Base-by-base conservation (phyloP, 371 early-diverging fungal genomes). In the Mucor circinelloides region DNA sequence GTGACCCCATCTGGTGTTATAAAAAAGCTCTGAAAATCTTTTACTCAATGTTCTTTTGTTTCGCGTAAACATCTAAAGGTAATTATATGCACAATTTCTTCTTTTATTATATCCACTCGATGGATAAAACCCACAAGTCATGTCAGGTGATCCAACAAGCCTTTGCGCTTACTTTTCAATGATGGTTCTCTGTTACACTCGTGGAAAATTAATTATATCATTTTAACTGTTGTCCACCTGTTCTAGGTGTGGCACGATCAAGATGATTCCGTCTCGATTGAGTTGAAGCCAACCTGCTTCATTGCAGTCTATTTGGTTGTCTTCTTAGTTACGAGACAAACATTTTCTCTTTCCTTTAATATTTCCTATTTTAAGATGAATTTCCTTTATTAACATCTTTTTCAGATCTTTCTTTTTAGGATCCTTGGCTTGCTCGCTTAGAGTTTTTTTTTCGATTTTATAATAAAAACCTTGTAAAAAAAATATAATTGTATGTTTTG, bases 161-260 rank as follows among this genome's bases (percentile, higher is more conserved):
- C 64, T 60, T n/a, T 58, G 52, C n/a, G 68, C 67, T 67, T 63
- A 46, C 42, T n/a, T 27, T 25, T 23, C 69, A 65, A 71, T 71
- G 67, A 74, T 60, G 68, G 30, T 69, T 48, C 75, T 71, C 75
- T 71, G 75, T 75, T 75, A 75, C 72, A 75, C 72, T 66, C 58
- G 75, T 75, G 75, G 75, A 72, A 75, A 34, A 75, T 50, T 63
- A 69, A 75, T 30, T 36, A 64, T 69, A 55, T 75, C 52, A 50
- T 66, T 38, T 69, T 66, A 68, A 71, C 66, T 75, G 72, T 63
- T 59, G 59, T 60, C 61, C 69, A 48, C 66, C 72, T 75, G 75
- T 75, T 75, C 72, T 75, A 75, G 72, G 63, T 40, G 66, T 58
- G 54, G 56, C 38, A 48, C 72, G 75, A 71, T 44, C 58, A 52